Conservation (phyloP, 2,329 filamentous ascomycete species). For the Penicillium sp. region DNA sequence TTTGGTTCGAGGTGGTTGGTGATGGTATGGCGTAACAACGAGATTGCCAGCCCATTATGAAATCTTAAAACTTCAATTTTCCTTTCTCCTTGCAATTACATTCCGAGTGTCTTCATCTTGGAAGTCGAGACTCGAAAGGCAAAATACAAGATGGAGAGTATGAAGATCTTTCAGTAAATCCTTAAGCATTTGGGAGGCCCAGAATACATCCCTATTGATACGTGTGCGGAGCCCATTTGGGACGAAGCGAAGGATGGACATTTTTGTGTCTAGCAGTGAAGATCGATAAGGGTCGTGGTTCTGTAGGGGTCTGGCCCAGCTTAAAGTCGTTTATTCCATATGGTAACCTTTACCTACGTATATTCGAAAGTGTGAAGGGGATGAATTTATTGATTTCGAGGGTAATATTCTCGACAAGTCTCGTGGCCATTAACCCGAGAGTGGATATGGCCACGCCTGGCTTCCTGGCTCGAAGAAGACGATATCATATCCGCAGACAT, state of each 20-base stretch:
- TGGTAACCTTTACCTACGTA: background rate
- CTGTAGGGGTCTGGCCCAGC: background rate
- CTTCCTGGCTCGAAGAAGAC: slow-evolving; percentile 64
- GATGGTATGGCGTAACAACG: no score
- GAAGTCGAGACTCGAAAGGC: background rate
- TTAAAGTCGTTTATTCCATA: background rate
- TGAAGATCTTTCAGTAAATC: background rate
- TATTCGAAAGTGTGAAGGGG: background rate
- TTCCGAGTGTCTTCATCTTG: no score
- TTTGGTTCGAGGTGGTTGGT: no score
- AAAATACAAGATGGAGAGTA: background rate
- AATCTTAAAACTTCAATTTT: no score
- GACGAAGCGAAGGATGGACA: background rate
- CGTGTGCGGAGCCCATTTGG: background rate
- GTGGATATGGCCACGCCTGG: slow-evolving; percentile 69
- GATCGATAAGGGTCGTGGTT: background rate
- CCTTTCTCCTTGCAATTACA: no score
- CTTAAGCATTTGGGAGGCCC: background rate
- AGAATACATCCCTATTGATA: background rate
- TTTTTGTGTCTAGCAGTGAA: background rate
- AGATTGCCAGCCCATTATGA: no score
- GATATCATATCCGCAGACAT: slow-evolving; percentile 82
- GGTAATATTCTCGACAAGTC: slow-evolving; percentile 57
- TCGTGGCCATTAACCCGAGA: slow-evolving; percentile 49
- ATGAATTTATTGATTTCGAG: slow-evolving; percentile 18